A percentile compares a stretch with the other conserved stretches of the same genome.
Evolutionary conservation across 2,329 filamentous ascomycete genomes (phyloP).

Genomic region (Sporothrix humicola): DNA sequence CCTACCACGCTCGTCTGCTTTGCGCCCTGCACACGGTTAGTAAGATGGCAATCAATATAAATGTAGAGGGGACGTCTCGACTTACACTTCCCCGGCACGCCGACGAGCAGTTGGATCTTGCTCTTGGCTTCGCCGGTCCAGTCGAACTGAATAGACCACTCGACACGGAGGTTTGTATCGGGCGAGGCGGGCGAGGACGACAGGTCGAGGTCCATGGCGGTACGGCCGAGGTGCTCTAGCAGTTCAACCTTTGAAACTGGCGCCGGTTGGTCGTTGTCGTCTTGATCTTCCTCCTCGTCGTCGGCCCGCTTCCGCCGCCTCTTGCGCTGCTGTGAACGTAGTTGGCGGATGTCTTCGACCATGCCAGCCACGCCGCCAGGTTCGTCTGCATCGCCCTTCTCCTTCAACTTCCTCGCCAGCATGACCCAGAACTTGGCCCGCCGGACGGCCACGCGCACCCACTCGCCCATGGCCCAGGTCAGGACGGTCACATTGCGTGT

Average conservation of each 20-base stretch:
- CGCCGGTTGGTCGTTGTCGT: constrained; percentile 32
- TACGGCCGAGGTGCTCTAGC: constrained; percentile 59
- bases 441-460: constrained; percentile 65
- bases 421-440: constrained; percentile 68
- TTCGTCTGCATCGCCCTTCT: constrained; percentile 40
- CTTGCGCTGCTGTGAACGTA: constrained; percentile 40
- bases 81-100: constrained; percentile 69
- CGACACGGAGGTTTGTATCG: constrained; percentile 56
- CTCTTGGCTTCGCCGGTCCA: constrained; percentile 75
- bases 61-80: constrained; percentile 39
- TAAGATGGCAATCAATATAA: background rate
- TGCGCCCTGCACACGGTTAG: constrained; percentile 57
- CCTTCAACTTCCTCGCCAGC: constrained; percentile 56
- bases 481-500: constrained; percentile 64
- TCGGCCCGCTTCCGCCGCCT: constrained; percentile 30
- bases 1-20: constrained; percentile 61
- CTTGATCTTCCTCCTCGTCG: constrained; percentile 38
- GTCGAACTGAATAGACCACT: constrained; percentile 70
- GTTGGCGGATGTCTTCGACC: constrained; percentile 42
- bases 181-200: constrained; percentile 28
- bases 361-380: constrained; percentile 35
- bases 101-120: constrained; percentile 59
- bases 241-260: constrained; percentile 53
- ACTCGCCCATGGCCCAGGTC: constrained; percentile 71
- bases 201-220: constrained; percentile 55